Evolutionary conservation across 352 stramenopile genomes (phyloP), one percentile per base, ranked within the genome.

Genomic region (Pythium graminicola): DNA sequence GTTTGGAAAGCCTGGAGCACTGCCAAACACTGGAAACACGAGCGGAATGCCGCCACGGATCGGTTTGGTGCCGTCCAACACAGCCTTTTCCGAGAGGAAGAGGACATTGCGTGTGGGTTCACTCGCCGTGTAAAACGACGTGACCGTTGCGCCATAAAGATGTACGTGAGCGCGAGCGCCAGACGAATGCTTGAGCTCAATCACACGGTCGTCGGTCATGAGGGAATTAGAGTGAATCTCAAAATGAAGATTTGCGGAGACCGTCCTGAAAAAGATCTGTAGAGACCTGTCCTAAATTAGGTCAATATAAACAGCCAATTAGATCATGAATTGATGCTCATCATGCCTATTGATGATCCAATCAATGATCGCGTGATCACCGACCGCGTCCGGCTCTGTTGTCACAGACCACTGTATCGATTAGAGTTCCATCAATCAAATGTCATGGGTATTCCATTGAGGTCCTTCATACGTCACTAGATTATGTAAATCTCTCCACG

Each of bases 11-110:
- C 74, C 79, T n/a, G 72, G 53, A 6, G 77, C 81, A 32, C 67
- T 72, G 50, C 93, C 94, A 66, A 99, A 99, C 45, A 98, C 86
- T 28, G 95, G 95, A 73, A 98, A 99, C 33, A 98, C 93, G 19
- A 99, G 65, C 28, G 95, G 95, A 42, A 98, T 97, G 28, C 94
- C 94, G 50, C 95, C 95, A 32, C 95, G 87, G 59, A 98, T 97
- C 28, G 95, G 81, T 63, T 98, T 98, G 50, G 64, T 86, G 50
- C 93, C 86, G 65, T 99, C 85, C 33, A 97, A 63, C 22, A 84
- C 67, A 29, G 93, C 88, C 64, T 95, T 74, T 23, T 84, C 62
- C 13, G 86, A 97, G 46, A 98, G 17, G 62, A 98, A 98, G 23
- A 99, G 73, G 62, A 93, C 75, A 58, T 98, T 95, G 46, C 79